phyloP scores from a whole-genome alignment of 805 yeast genomes.

The Candida maesae region DNA sequence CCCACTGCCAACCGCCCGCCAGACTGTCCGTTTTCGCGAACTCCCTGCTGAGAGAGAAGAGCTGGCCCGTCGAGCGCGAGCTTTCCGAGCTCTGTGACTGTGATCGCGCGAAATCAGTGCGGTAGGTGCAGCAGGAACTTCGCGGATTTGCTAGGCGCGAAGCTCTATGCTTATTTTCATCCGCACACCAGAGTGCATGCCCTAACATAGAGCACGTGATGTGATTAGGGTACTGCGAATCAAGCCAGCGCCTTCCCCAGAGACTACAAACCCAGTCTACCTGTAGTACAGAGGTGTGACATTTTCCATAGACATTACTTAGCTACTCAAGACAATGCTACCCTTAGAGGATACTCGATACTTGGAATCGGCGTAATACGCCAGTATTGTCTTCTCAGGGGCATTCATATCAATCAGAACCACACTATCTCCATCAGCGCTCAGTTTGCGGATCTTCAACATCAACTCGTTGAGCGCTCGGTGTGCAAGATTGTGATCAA shows the following conservation, averaged over 20 bases:
- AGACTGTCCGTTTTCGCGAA: neutral
- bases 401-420: conserved; percentile 6
- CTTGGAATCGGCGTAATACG: conserved; percentile 11
- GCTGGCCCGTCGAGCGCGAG: too few species aligned
- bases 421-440: neutral
- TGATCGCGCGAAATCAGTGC: neutral
- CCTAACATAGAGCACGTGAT: neutral
- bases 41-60: too few species aligned
- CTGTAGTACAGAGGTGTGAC: too few species aligned
- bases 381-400: neutral
- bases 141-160: too few species aligned
- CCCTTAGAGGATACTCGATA: neutral
- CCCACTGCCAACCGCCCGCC: neutral
- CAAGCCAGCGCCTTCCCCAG: too few species aligned
- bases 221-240: too few species aligned
- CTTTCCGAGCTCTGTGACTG: too few species aligned
- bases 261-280: too few species aligned
- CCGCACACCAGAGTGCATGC: neutral
- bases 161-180: neutral
- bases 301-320: too few species aligned
- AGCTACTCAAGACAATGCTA: too few species aligned
- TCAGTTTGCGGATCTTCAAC: conserved; percentile 1
- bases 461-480: conserved; percentile 6
- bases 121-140: neutral
- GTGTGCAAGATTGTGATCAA: conserved; percentile 1